Evolutionary conservation across 768 basidiomycete genomes (phyloP).

Genomic region (Kwoniella mangroviensis): DNA sequence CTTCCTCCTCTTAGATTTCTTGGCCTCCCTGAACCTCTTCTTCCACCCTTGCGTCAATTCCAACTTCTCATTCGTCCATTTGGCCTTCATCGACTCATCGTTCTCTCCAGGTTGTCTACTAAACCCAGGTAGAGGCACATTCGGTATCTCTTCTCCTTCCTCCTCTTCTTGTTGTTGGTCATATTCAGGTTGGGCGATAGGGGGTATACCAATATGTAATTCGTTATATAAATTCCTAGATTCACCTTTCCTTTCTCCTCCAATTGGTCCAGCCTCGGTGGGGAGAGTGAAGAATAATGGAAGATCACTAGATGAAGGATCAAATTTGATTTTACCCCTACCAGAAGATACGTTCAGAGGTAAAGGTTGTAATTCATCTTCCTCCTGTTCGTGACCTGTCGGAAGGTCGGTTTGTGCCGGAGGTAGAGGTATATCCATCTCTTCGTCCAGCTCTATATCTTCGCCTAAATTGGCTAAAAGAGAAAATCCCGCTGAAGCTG

Average conservation of each 20-base stretch:
- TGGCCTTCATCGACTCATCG: constrained; percentile 50
- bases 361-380: constrained; percentile 17
- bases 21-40: constrained; percentile 57
- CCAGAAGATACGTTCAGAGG: not conserved
- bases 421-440: constrained; percentile 45
- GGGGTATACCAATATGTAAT: constrained; percentile 12
- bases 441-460: constrained; percentile 53
- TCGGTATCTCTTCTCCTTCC: constrained; percentile 7
- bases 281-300: constrained; percentile 49
- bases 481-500: constrained; percentile 40
- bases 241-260: constrained; percentile 15
- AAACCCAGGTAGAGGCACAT: constrained; percentile 26
- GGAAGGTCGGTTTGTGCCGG: not conserved
- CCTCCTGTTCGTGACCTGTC: not conserved
- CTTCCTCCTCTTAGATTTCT: constrained; percentile 52
- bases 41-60: constrained; percentile 58
- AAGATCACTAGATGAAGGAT: constrained; percentile 27
- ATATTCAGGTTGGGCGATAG: not conserved
- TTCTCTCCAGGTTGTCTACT: constrained; percentile 35
- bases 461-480: constrained; percentile 46
- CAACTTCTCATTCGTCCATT: constrained; percentile 55
- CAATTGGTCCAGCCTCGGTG: constrained; percentile 2
- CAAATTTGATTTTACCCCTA: constrained; percentile 34
- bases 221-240: constrained; percentile 18
- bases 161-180: constrained; percentile 9